Evolutionary conservation across 2,329 filamentous ascomycete genomes (phyloP), one percentile per base, ranked within the genome.

Genomic region (Shiraia bambusicola): DNA sequence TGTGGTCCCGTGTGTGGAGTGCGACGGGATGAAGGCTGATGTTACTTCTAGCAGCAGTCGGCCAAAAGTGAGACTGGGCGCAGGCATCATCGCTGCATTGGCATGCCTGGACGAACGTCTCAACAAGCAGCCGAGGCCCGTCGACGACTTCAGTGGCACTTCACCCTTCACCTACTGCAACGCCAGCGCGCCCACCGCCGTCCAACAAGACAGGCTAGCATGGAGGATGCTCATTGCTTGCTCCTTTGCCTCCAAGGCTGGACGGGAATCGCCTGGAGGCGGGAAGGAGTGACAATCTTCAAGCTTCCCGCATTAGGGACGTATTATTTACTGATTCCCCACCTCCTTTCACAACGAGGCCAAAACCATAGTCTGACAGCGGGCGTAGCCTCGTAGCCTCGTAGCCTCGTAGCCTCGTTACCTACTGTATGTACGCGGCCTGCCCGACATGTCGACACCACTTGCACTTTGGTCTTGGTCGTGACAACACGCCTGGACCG

Each of bases 391-490:
- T 15, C 37, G 27, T 28, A 24, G 28, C n/a, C n/a, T n/a, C n/a
- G n/a, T n/a, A n/a, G n/a, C n/a, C n/a, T n/a, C n/a, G n/a, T n/a
- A n/a, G n/a, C n/a, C n/a, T n/a, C n/a, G n/a, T n/a, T n/a, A n/a
- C n/a, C n/a, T n/a, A n/a, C n/a, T n/a, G n/a, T n/a, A n/a, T n/a
- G n/a, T n/a, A n/a, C n/a, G n/a, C n/a, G n/a, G n/a, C n/a, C n/a
- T 54, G 58, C 56, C 57, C 56, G 56, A 49, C 33, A 33, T 37
- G 43, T 41, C 30, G 49, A 45, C 33, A 55, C 46, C 47, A 41
- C 55, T 59, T 55, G 47, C 38, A 54, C 40, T 33, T 36, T 42
- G 47, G 32, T 47, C 42, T 47, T 41, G 44, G 44, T 45, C 54
- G 50, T 22, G 8, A 22, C 19, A 22, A 22, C 19, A 22, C 19